phyloP scores from a whole-genome alignment of 2,329 filamentous ascomycete species.

The Bertia moriformis region DNA sequence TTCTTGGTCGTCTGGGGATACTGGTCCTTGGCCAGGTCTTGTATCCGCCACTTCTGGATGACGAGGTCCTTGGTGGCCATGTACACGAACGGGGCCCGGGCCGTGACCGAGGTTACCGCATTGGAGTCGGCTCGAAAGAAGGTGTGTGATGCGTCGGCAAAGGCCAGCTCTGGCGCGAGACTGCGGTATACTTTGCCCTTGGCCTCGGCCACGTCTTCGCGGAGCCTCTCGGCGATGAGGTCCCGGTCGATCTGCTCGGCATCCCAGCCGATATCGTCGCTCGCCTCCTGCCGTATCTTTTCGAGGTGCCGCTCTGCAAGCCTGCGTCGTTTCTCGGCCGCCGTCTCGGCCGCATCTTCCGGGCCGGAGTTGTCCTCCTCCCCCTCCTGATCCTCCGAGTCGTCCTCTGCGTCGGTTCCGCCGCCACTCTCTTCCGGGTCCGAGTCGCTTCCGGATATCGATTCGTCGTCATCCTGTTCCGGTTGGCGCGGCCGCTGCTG shows the following conservation, averaged over 20 bases:
- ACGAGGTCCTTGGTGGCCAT: slow-evolving; percentile 75
- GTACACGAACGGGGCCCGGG: slow-evolving; percentile 69
- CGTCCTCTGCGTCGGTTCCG: background rate
- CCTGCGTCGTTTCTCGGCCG: slow-evolving; percentile 70
- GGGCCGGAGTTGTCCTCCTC: slow-evolving; percentile 38
- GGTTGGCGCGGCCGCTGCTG: too few species aligned
- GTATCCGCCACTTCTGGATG: slow-evolving; percentile 80
- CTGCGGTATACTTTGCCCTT: slow-evolving; percentile 81
- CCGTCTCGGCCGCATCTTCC: slow-evolving; percentile 73
- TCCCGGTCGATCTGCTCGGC: slow-evolving; percentile 87
- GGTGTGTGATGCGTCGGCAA: slow-evolving; percentile 50
- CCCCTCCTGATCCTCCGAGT: too few species aligned
- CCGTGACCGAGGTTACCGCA: slow-evolving; percentile 65
- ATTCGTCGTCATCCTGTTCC: slow-evolving; percentile 44
- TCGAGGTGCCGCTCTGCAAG: slow-evolving; percentile 87
- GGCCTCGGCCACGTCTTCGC: slow-evolving; percentile 81
- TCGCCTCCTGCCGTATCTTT: slow-evolving; percentile 70
- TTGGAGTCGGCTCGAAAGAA: slow-evolving; percentile 68
- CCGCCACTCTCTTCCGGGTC: slow-evolving; percentile 21
- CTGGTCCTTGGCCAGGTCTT: slow-evolving; percentile 45
- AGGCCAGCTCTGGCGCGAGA: slow-evolving; percentile 60
- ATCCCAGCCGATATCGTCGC: slow-evolving; percentile 79
- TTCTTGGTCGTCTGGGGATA: slow-evolving; percentile 42
- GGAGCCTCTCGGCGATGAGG: slow-evolving; percentile 74
- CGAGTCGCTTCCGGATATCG: slow-evolving; percentile 70